phyloP scores from a whole-genome alignment of 371 early-diverging fungal genomes.

The Rhizomucor pusillus region DNA sequence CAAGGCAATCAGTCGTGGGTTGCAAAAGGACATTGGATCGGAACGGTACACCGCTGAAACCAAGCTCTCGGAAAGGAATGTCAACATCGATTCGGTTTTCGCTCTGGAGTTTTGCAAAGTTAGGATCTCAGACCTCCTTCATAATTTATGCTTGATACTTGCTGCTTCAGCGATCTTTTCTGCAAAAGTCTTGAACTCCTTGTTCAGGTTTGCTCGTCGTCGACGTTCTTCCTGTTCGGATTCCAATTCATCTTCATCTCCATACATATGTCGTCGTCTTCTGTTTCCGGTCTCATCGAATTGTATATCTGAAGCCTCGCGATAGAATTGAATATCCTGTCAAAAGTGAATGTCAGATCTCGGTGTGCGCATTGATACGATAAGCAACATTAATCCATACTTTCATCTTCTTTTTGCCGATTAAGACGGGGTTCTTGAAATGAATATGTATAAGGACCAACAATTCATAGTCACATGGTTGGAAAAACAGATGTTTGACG shows the following conservation, averaged over 20 bases:
- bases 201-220: conserved; percentile 85
- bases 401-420: conserved; percentile 97
- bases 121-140: background rate
- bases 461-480: conserved; percentile 97
- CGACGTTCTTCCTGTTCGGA: conserved; percentile 94
- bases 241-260: conserved; percentile 96
- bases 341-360: background rate
- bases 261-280: conserved; percentile 87
- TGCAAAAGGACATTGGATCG: conserved; percentile 94
- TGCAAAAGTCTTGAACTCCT: conserved; percentile 94
- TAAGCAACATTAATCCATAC: too few relatives aligned
- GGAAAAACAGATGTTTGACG: conserved; percentile 98
- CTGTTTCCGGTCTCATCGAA: conserved; percentile 98
- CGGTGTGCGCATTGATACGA: too few relatives aligned
- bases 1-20: conserved; percentile 97
- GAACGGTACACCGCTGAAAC: conserved; percentile 97
- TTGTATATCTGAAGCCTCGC: conserved; percentile 93
- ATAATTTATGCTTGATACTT: conserved; percentile 16
- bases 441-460: conserved; percentile 96
- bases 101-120: conserved; percentile 42
- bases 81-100: conserved; percentile 89
- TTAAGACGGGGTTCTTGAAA: conserved; percentile 94
- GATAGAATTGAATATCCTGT: conserved; percentile 99
- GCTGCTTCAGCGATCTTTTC: conserved; percentile 86
- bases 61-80: conserved; percentile 91